A percentile compares a stretch with the other conserved stretches of the same genome.
Conservation (phyloP, 768 basidiomycete species). For the Ramaria rubella region DNA sequence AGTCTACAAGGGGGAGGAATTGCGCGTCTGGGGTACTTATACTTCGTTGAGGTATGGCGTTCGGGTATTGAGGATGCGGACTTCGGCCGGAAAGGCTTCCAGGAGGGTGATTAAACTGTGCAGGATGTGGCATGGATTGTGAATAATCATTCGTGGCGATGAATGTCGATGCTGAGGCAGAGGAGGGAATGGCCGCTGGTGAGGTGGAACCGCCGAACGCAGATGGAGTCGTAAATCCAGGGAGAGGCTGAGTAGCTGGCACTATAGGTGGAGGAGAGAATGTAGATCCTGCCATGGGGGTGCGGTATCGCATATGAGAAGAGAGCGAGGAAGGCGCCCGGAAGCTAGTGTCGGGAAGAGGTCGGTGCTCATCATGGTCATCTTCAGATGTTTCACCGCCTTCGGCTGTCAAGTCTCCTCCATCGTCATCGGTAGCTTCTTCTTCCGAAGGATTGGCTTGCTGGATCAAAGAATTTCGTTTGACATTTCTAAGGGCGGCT, state of each 20-base stretch:
- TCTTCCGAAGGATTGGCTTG: conserved; percentile 17
- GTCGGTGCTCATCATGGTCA: conserved; percentile 33
- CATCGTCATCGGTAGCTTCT: conserved; percentile 40
- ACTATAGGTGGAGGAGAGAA: conserved; percentile 48
- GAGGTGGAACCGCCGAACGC: conserved; percentile 39
- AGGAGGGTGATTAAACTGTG: background rate
- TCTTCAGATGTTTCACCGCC: conserved; percentile 33
- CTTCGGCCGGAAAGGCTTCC: background rate
- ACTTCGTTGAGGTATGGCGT: background rate
- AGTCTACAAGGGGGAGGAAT: background rate
- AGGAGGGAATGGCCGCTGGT: conserved; percentile 1
- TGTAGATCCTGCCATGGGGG: conserved; percentile 61
- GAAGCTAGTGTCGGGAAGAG: conserved; percentile 24
- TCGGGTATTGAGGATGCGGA: background rate
- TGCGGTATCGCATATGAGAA: conserved; percentile 63
- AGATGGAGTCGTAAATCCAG: conserved; percentile 64
- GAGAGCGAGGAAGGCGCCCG: conserved; percentile 77
- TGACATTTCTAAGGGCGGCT: conserved; percentile 12
- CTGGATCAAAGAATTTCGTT: conserved; percentile 10
- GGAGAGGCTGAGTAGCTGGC: conserved; percentile 65
- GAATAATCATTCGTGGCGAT: conserved; percentile 2
- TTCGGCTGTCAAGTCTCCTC: conserved; percentile 15
- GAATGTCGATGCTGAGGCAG: conserved; percentile 7
- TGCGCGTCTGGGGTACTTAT: background rate
- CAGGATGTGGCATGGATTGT: background rate